phyloP scores from a whole-genome alignment of 1,284 basidiomycete species.

The Sporisorium iseilematis-ciliati region DNA sequence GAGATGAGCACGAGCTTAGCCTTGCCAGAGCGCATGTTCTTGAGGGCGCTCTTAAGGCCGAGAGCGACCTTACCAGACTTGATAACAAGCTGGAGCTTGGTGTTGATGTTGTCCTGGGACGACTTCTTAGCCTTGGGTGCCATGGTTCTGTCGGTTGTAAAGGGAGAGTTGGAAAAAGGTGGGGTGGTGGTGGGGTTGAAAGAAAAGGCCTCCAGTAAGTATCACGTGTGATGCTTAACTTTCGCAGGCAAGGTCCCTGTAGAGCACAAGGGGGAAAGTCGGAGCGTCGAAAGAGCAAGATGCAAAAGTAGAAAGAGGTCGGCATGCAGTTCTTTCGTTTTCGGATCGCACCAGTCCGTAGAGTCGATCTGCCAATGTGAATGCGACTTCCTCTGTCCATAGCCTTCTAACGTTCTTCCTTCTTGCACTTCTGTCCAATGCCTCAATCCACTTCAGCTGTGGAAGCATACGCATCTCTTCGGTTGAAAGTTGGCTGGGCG shows the following conservation, averaged over 20 bases:
- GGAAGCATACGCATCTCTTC: too few species aligned
- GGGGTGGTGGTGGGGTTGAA: constrained; percentile 26
- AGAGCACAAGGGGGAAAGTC: constrained; percentile 17
- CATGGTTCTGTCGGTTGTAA: constrained; percentile 73
- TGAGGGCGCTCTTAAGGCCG: constrained; percentile 77
- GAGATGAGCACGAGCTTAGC: constrained; percentile 99
- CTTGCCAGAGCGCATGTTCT: constrained; percentile 98
- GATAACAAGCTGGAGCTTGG: constrained; percentile 95
- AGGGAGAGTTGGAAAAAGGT: constrained; percentile 5
- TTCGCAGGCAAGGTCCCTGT: constrained; percentile 54
- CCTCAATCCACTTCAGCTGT: too few species aligned
- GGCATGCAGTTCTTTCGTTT: constrained; percentile 34
- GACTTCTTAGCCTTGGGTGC: constrained; percentile 90
- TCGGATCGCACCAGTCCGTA: neutral
- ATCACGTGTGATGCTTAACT: constrained; percentile 58
- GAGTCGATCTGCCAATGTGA: neutral
- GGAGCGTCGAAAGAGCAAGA: constrained; percentile 17
- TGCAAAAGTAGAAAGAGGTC: constrained; percentile 30
- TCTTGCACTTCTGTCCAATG: too few species aligned
- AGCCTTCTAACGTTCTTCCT: too few species aligned
- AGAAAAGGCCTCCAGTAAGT: constrained; percentile 54
- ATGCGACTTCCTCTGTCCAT: neutral
- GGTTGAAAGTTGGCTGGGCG: too few species aligned
- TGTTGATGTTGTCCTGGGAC: constrained; percentile 86
- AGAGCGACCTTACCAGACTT: constrained; percentile 78